Conservation (phyloP, 2,329 filamentous ascomycete genomes). For the Penicillium sp. region DNA sequence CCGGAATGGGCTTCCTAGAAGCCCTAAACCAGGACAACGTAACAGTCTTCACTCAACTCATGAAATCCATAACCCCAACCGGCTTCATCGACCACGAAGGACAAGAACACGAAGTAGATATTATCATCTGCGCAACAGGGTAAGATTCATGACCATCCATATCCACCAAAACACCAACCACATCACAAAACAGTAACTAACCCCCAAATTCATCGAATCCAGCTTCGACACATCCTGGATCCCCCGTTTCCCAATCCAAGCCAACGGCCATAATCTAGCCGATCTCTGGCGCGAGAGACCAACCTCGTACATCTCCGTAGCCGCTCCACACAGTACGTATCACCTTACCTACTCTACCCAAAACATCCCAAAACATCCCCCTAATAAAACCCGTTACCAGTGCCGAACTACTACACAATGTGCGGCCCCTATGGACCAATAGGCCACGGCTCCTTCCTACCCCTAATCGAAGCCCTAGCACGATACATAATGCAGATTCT, state of each 20-base stretch:
- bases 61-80: constrained; percentile 7
- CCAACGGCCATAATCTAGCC: neutral
- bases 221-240: constrained; percentile 11
- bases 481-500: neutral
- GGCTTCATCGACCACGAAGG: constrained; percentile 19
- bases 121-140: constrained; percentile 14
- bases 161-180: no score
- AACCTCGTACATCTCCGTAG: neutral
- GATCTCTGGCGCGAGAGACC: neutral
- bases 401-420: no score
- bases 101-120: constrained; percentile 14
- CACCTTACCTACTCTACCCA: no score
- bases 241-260: constrained; percentile 28
- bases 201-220: no score
- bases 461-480: neutral
- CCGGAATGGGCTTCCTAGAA: constrained; percentile 24
- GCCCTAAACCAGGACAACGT: constrained; percentile 19
- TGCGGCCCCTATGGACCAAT: neutral
- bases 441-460: neutral
- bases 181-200: no score
- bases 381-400: no score
- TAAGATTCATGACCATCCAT: constrained; percentile 13
- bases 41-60: constrained; percentile 12
- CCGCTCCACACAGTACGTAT: neutral
- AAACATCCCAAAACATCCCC: no score